phyloP scores from a whole-genome alignment of 257 asterid species.

The Penstemon barbatus region DNA sequence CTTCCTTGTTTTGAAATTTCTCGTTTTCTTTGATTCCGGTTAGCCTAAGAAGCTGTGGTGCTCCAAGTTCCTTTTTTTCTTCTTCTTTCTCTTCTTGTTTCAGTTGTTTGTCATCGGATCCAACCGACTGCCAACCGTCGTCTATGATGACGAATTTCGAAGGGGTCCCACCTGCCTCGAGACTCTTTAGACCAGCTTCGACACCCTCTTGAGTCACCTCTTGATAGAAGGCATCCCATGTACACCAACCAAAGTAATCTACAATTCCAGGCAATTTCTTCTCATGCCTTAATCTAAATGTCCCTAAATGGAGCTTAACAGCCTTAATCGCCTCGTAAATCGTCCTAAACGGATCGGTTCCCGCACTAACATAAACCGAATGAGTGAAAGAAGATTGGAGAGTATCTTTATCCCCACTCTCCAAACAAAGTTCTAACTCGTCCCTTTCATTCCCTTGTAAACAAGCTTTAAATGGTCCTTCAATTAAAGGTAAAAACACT shows the following conservation, averaged over 20 bases:
- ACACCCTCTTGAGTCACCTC: slow-evolving; percentile 87
- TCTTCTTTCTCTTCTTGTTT: slow-evolving; percentile 19
- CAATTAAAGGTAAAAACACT: slow-evolving; percentile 70
- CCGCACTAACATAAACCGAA: slow-evolving; percentile 59
- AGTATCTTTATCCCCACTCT: slow-evolving; percentile 66
- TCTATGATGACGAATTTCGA: slow-evolving; percentile 81
- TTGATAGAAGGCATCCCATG: slow-evolving; percentile 90
- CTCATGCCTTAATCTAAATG: slow-evolving; percentile 61
- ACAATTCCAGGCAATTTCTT: slow-evolving; percentile 71
- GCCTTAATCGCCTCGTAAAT: slow-evolving; percentile 63
- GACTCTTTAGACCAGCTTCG: slow-evolving; percentile 71
- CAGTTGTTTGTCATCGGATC: slow-evolving; percentile 32
- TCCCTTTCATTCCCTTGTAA: slow-evolving; percentile 71
- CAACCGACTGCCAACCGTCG: slow-evolving; percentile 88
- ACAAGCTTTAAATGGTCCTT: slow-evolving; percentile 68
- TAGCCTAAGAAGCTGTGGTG: slow-evolving; percentile 51
- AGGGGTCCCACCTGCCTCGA: slow-evolving; percentile 61
- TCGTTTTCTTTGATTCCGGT: slow-evolving; percentile 74
- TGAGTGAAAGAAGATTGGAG: slow-evolving; percentile 55
- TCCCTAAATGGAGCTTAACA: slow-evolving; percentile 57
- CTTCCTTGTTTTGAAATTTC: slow-evolving; percentile 61
- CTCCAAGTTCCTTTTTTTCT: slow-evolving; percentile 10
- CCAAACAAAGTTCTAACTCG: slow-evolving; percentile 72
- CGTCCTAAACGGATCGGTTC: slow-evolving; percentile 61
- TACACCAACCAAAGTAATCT: slow-evolving; percentile 88